Base-by-base conservation (phyloP, 768 basidiomycete species). In the Strobilomyces echinocephalus region DNA sequence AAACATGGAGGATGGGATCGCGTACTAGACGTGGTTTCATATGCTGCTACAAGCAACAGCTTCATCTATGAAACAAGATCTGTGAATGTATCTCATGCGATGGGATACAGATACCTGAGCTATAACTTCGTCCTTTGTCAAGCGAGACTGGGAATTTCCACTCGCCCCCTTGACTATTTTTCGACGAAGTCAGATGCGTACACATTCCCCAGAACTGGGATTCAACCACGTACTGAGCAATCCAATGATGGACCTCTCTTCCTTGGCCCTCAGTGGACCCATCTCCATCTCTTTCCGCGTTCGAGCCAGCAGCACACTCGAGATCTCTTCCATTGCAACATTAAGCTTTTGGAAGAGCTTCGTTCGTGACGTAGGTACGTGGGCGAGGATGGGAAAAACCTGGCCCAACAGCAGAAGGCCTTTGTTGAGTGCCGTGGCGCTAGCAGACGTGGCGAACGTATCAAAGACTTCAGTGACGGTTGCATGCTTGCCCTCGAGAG, bases 401-500 rank as follows among this genome's bases (percentile, higher is more conserved):
- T 71, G 63, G 0, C 68, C 66, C 36, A 80, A 63, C 18, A 81
- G 60, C 49, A 73, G 65, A 4, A 74, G 53, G 9, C 70, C 50
- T 15, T 59, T 54, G 18, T 69, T 68, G 44, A 74, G 30, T 5
- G 67, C 42, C 7, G 68, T 65, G 6, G 54, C 41, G 1, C 28
- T 16, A 12, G 57, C 54, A 3, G 71, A 60, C 24, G 58, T 52
- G 8, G 35, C 33, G 47, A 76, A 72, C 1, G 70, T 62, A 15
- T 75, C 73, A 30, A 80, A 77, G 2, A 72, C 67, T 5, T 74
- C 69, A 3, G 72, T 68, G 16, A 82, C 71, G 3, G 69, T 56
- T 4, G 76, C 69, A 24, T 63, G 64, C 50, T 78, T 73, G 6
- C 81, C 81, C 14, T 79, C 73, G 6, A 84, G 70, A 0, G 78